Percentiles rank a stretch among this genome's conserved stretches.
Evolutionary conservation across 805 yeast genomes (phyloP).

Genomic region (Limtongia smithiae): DNA sequence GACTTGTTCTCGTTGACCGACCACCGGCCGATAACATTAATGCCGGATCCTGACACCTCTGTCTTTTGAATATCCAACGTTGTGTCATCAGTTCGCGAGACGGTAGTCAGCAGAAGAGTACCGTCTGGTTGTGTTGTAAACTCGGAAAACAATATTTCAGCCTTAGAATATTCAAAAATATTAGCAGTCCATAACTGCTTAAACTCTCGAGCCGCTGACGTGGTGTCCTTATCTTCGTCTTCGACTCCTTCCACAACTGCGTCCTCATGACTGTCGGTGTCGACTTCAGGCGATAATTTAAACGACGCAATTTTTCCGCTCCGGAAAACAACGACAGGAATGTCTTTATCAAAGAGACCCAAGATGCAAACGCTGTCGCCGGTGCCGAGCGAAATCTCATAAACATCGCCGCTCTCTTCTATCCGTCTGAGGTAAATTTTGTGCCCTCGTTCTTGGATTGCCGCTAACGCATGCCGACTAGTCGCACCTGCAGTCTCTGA

Average conservation of each 20-base stretch:
- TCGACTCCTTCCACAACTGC: not conserved
- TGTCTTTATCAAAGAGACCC: not conserved
- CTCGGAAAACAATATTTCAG: constrained; percentile 5
- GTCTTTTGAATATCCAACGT: constrained; percentile 13
- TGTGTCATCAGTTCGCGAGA: constrained; percentile 1
- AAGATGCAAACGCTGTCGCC: constrained; percentile 3
- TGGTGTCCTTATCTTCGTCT: constrained; percentile 1
- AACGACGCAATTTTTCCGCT: constrained; percentile 15
- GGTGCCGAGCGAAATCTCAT: constrained; percentile 5
- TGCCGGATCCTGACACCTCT: not conserved
- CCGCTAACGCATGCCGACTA: constrained; percentile 16
- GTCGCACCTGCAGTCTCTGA: not conserved
- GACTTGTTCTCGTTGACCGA: constrained; percentile 1
- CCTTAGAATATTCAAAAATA: not conserved
- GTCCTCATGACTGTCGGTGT: too few species aligned
- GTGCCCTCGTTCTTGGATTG: constrained; percentile 15
- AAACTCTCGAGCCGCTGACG: not conserved
- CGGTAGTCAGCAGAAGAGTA: constrained; percentile 1
- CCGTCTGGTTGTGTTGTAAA: not conserved
- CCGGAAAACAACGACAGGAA: constrained; percentile 9
- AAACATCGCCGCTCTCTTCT: constrained; percentile 12
- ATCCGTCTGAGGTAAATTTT: constrained; percentile 13
- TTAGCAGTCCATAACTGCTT: constrained; percentile 2
- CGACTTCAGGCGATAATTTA: not conserved
- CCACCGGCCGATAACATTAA: constrained; percentile 5